Percentiles rank a stretch among this genome's conserved stretches.
These are phyloP conservation scores for Tricholoma saponaceum DNA, from an alignment of 768 basidiomycete genomes.

Conservation along the genomic window DNA sequence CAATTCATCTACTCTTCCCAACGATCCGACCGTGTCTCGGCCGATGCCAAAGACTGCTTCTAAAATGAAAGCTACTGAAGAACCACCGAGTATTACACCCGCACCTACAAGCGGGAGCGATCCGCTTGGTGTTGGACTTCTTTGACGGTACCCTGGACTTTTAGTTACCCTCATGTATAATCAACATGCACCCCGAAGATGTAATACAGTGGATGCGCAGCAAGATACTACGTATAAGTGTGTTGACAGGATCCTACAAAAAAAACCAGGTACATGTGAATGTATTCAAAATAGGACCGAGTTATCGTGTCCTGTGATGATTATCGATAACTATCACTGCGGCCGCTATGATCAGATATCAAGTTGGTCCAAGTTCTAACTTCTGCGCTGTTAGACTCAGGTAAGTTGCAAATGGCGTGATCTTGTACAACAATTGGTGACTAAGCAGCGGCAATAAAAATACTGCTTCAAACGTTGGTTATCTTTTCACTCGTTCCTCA, in stretches of 20 bases:
- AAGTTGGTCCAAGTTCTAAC: no score
- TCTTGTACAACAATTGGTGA: slow-evolving; percentile 18
- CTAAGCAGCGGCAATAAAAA: slow-evolving; percentile 17
- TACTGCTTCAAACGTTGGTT: slow-evolving; percentile 6
- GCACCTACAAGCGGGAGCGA: slow-evolving; percentile 34
- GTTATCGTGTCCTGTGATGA: no score
- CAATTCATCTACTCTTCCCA: slow-evolving; percentile 27
- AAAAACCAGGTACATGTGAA: no score
- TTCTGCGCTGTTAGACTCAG: no score
- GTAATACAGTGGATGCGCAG: no score
- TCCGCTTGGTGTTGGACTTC: slow-evolving; percentile 65
- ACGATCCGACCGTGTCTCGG: slow-evolving; percentile 40
- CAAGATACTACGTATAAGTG: no score
- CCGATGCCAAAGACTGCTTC: slow-evolving; percentile 19
- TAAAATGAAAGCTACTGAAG: neutral
- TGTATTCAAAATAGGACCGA: no score
- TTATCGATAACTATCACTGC: no score
- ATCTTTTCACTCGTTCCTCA: slow-evolving; percentile 18
- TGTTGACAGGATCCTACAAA: no score
- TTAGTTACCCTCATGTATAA: neutral
- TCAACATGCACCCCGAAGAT: neutral
- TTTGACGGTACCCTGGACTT: slow-evolving; percentile 28
- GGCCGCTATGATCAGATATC: no score
- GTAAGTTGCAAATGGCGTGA: slow-evolving; percentile 29
- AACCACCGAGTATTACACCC: slow-evolving; percentile 8